A percentile compares a stretch with the other conserved stretches of the same genome.
These are phyloP conservation scores for Fusarium sp. DNA, from an alignment of 2,329 filamentous ascomycete species.

Conservation along the genomic window DNA sequence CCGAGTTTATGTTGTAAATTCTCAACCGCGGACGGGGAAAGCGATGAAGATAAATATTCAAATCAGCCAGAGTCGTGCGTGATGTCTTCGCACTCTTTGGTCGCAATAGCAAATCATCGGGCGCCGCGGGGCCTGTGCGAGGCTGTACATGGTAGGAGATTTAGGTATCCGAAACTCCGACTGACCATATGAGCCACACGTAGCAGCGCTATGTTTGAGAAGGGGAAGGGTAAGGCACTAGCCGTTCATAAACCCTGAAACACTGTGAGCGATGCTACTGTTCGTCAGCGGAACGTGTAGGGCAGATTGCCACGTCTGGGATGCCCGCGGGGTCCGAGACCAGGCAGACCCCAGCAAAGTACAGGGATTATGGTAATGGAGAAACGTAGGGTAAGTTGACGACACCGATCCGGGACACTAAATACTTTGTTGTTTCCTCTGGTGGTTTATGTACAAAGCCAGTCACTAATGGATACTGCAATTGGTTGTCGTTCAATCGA, in stretches of 20 bases:
- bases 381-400: too few relatives aligned
- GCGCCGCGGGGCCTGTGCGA: background rate
- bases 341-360: background rate
- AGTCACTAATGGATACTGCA: too few relatives aligned
- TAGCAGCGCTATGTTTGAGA: background rate
- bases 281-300: background rate
- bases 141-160: background rate
- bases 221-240: too few relatives aligned
- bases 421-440: too few relatives aligned
- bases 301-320: background rate
- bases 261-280: background rate
- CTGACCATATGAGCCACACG: background rate
- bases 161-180: background rate
- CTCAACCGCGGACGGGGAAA: background rate
- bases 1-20: fast-evolving
- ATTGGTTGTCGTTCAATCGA: background rate
- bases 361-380: background rate
- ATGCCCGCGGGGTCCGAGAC: background rate
- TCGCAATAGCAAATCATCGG: background rate
- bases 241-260: background rate
- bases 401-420: too few relatives aligned
- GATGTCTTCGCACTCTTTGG: background rate
- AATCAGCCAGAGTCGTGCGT: fast-evolving
- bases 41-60: background rate
- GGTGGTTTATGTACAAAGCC: too few relatives aligned